These are phyloP conservation scores for Carnegiea gigantea DNA, from an alignment of 179 eudicot species.

Conservation along the genomic window DNA sequence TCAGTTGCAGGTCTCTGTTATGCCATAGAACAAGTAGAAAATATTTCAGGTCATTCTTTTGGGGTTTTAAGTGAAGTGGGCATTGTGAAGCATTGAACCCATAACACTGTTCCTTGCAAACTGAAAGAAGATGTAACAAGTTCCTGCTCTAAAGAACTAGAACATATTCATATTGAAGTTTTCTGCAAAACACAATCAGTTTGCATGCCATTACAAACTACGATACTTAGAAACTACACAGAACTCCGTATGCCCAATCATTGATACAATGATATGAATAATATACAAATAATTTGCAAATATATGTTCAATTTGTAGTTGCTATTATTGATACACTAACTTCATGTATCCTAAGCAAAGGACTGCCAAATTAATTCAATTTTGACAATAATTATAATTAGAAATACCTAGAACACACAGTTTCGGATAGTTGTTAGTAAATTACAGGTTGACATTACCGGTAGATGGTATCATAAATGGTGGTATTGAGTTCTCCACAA, in stretches of 20 bases:
- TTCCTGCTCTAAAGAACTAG: neutral
- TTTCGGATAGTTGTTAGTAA: too few relatives aligned
- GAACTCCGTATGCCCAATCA: neutral
- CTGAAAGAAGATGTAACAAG: neutral
- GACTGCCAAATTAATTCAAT: too few relatives aligned
- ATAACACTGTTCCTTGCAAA: neutral
- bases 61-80: neutral
- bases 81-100: neutral
- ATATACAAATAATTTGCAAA: too few relatives aligned
- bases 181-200: neutral
- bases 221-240: neutral
- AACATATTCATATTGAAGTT: neutral
- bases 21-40: constrained; percentile 17
- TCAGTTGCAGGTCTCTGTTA: constrained; percentile 80
- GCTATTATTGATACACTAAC: too few relatives aligned
- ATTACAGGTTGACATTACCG: too few relatives aligned
- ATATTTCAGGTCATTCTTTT: neutral
- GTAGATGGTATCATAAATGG: too few relatives aligned
- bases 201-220: neutral
- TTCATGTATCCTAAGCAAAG: too few relatives aligned
- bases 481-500: too few relatives aligned
- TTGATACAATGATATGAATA: neutral
- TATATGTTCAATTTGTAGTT: too few relatives aligned
- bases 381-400: too few relatives aligned
- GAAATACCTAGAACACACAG: too few relatives aligned